These are phyloP conservation scores for Penicillium coprophilum DNA, from an alignment of 495 filamentous ascomycete species.

Conservation along the genomic window DNA sequence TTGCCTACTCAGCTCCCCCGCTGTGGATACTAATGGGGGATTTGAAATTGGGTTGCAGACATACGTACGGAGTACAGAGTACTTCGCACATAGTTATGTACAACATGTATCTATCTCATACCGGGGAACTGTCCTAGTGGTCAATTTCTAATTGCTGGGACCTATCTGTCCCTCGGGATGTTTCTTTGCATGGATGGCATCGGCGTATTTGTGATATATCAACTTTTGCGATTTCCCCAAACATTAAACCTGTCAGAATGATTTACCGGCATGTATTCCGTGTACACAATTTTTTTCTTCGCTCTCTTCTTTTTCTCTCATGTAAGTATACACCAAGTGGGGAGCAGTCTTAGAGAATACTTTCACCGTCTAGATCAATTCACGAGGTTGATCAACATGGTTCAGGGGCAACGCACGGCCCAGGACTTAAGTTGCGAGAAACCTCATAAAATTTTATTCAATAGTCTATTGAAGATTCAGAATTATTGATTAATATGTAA, in stretches of 20 bases:
- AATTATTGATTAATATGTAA: constrained; percentile 8
- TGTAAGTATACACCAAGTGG: constrained; percentile 14
- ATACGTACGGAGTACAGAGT: background rate
- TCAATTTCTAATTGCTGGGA: constrained; percentile 5
- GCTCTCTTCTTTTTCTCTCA: constrained; percentile 20
- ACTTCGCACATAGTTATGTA: background rate
- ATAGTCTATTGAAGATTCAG: background rate
- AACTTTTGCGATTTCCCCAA: constrained; percentile 4
- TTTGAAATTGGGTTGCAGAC: background rate
- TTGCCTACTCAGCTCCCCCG: constrained; percentile 8
- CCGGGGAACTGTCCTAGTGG: background rate
- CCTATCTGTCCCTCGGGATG: constrained; percentile 3
- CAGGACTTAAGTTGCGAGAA: background rate
- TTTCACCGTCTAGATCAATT: constrained; percentile 4
- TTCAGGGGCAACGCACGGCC: constrained; percentile 14
- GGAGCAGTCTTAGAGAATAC: background rate
- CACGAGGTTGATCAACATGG: constrained; percentile 10
- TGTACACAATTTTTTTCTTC: background rate
- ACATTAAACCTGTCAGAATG: constrained; percentile 11
- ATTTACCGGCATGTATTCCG: constrained; percentile 4
- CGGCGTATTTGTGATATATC: constrained; percentile 12
- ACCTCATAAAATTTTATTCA: background rate
- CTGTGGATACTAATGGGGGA: background rate
- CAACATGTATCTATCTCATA: background rate
- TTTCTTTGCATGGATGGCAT: constrained; percentile 12